Percentiles rank a stretch among this genome's conserved stretches.
Evolutionary conservation across 441 rosid species (phyloP).

Genomic region (Viola pubescens): DNA sequence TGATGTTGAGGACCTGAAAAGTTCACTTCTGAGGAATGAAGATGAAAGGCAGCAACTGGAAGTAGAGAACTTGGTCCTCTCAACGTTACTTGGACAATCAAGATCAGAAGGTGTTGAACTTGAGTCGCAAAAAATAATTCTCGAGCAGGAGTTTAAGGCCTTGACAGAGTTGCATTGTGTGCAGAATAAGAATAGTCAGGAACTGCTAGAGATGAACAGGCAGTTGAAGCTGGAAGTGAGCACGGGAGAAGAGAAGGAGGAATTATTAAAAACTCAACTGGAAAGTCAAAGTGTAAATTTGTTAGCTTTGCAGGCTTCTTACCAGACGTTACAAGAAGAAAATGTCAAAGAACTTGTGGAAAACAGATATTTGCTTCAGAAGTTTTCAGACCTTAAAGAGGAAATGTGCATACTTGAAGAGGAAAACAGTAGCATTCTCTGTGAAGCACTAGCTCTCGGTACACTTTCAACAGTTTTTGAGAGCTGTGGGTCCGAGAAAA

Average conservation of each 20-base stretch:
- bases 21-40: slow-evolving; percentile 41
- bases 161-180: slow-evolving; percentile 37
- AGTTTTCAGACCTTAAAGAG: slow-evolving; percentile 39
- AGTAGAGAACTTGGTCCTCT: slow-evolving; percentile 43
- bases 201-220: slow-evolving; percentile 48
- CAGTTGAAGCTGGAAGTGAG: slow-evolving; percentile 43
- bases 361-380: slow-evolving; percentile 40
- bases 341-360: slow-evolving; percentile 37
- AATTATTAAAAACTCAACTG: slow-evolving; percentile 36
- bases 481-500: slow-evolving; percentile 56
- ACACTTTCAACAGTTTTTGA: slow-evolving; percentile 44
- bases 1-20: slow-evolving; percentile 56
- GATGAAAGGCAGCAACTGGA: slow-evolving; percentile 56
- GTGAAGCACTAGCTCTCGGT: slow-evolving; percentile 44
- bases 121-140: slow-evolving; percentile 40
- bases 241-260: slow-evolving; percentile 39
- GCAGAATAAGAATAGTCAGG: slow-evolving; percentile 38
- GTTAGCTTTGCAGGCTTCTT: slow-evolving; percentile 40
- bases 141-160: slow-evolving; percentile 34
- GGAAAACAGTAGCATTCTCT: slow-evolving; percentile 45
- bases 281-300: slow-evolving; percentile 33
- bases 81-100: slow-evolving; percentile 46
- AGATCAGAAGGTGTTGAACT: slow-evolving; percentile 46
- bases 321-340: slow-evolving; percentile 42
- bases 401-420: slow-evolving; percentile 46